Percentiles rank a stretch among this genome's conserved stretches.
Evolutionary conservation across 306 rosid genomes (phyloP).

Genomic region (Prunus fruticosa): DNA sequence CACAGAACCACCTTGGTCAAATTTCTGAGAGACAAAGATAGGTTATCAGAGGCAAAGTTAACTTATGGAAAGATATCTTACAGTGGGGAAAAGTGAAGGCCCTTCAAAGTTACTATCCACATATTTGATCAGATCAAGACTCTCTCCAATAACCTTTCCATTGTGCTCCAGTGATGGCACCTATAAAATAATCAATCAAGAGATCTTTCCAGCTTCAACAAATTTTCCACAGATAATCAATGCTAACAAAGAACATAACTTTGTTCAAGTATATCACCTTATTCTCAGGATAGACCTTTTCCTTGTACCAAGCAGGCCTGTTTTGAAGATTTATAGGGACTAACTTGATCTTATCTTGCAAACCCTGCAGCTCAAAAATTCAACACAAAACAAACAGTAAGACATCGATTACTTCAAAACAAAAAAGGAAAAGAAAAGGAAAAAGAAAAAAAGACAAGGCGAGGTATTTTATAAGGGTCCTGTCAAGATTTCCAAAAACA

Average conservation of each 20-base stretch:
- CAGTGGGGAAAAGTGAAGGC: conserved; percentile 56
- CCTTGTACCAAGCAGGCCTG: conserved; percentile 88
- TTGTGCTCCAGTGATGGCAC: conserved; percentile 91
- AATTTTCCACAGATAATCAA: not conserved
- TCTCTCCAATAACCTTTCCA: conserved; percentile 76
- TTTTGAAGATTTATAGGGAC: conserved; percentile 56
- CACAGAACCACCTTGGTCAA: not conserved
- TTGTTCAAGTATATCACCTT: conserved; percentile 34
- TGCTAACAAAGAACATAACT: not conserved
- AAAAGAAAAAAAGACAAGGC: not conserved
- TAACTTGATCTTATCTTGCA: conserved; percentile 63
- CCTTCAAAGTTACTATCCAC: conserved; percentile 56
- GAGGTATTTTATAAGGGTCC: not conserved
- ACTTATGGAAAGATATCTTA: conserved; percentile 22
- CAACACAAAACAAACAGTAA: not conserved
- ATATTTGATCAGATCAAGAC: conserved; percentile 83
- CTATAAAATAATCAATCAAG: conserved; percentile 28
- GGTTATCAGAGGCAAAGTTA: not conserved
- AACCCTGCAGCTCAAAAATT: conserved; percentile 45
- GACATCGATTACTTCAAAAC: too few species aligned
- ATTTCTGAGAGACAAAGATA: not conserved
- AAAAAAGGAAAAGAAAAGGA: too few species aligned
- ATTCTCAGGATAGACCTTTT: conserved; percentile 65
- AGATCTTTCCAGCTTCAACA: not conserved
- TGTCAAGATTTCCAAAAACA: not conserved